phyloP scores from a whole-genome alignment of 202 grass and related monocot species.

The Panicum hallii region DNA sequence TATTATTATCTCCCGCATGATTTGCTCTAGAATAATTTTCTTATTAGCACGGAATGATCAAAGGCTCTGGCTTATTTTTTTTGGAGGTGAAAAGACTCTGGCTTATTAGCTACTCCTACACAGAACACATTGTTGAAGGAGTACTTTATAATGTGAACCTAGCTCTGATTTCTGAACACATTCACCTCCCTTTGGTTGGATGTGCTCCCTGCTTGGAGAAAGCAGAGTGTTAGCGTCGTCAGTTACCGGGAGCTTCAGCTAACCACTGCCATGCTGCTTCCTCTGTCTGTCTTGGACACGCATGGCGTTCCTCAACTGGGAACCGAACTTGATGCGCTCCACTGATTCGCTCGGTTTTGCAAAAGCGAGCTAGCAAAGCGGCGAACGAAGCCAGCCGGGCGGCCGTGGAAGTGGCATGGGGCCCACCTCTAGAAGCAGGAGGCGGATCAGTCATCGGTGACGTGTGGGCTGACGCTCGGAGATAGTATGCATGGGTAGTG shows the following conservation, averaged over 20 bases:
- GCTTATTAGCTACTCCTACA: no score
- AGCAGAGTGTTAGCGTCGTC: no score
- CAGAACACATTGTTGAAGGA: no score
- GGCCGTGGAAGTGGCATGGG: no score
- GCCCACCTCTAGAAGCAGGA: slow-evolving; percentile 18
- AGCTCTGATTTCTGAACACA: not conserved
- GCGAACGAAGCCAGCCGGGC: not conserved
- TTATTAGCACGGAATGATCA: not conserved
- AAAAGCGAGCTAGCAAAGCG: not conserved
- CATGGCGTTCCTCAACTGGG: not conserved
- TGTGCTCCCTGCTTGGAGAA: no score
- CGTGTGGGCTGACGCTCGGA: slow-evolving; percentile 14
- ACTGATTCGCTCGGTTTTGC: not conserved
- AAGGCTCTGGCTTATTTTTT: not conserved
- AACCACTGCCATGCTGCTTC: not conserved
- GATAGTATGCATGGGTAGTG: not conserved
- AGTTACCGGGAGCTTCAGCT: not conserved
- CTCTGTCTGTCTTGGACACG: not conserved
- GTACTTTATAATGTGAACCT: not conserved
- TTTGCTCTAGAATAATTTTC: not conserved
- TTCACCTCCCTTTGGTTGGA: not conserved
- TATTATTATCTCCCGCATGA: not conserved
- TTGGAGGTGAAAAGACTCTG: no score
- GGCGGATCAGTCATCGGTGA: not conserved
- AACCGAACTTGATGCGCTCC: not conserved